These are phyloP conservation scores for Penicillium hesseltinei DNA, from an alignment of 2,329 filamentous ascomycete genomes.

Conservation along the genomic window DNA sequence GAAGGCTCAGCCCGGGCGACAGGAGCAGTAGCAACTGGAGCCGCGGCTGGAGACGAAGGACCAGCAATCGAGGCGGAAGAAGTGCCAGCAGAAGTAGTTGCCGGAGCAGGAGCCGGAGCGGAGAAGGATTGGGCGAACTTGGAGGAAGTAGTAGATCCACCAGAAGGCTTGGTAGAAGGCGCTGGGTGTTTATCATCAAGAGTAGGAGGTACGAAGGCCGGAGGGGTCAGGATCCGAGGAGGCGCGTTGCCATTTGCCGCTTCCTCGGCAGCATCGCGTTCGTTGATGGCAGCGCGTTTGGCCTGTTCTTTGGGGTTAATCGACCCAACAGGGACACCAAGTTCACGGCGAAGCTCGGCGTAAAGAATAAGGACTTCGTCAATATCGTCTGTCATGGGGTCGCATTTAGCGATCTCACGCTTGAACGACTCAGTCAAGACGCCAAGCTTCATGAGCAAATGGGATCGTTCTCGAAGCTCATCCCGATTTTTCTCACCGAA, in stretches of 20 bases:
- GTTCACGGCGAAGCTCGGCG: conserved; percentile 36
- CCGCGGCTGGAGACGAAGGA: conserved; percentile 9
- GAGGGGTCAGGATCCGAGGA: not conserved
- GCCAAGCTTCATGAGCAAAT: conserved; percentile 31
- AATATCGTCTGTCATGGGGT: conserved; percentile 36
- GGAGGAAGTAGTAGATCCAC: conserved; percentile 14
- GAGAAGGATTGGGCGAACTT: conserved; percentile 25
- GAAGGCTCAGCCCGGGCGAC: not conserved
- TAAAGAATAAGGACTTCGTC: conserved; percentile 40
- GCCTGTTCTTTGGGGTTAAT: conserved; percentile 2
- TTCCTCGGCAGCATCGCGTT: not conserved
- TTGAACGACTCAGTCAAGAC: conserved; percentile 38
- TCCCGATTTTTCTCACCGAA: not conserved
- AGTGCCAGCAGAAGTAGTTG: not conserved
- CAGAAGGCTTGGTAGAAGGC: conserved; percentile 8
- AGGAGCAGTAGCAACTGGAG: not conserved
- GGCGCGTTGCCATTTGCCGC: not conserved
- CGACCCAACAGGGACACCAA: conserved; percentile 35
- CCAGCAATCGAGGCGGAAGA: not conserved
- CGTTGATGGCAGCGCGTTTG: not conserved
- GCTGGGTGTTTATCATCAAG: not conserved
- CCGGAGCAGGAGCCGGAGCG: conserved; percentile 6
- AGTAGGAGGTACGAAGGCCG: not conserved
- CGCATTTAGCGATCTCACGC: conserved; percentile 29
- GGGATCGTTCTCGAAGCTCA: not conserved